Conservation (phyloP, 1,139 yeast genomes). For the Zygosaccharomyces sapae region DNA sequence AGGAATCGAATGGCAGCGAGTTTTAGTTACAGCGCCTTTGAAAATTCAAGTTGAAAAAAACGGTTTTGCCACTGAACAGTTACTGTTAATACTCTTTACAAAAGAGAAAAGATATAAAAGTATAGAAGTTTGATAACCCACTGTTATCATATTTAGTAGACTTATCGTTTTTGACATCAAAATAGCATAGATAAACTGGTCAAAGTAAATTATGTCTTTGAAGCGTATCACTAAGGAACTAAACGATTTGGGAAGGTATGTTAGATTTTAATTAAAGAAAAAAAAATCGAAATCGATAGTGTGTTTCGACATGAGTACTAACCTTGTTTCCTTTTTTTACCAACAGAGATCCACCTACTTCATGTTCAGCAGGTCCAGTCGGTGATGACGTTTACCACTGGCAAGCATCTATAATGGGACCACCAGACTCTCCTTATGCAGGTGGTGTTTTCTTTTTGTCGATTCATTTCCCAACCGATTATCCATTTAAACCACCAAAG, state of each 20-base stretch:
- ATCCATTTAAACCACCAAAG: slow-evolving; percentile 92
- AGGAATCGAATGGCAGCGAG: neutral
- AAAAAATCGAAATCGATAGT: neutral
- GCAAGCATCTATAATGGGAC: slow-evolving; percentile 98
- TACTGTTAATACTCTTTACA: neutral
- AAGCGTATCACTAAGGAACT: slow-evolving; percentile 96
- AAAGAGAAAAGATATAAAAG: neutral
- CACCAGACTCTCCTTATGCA: slow-evolving; percentile 88
- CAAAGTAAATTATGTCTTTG: slow-evolving; percentile 55
- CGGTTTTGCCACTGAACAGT: slow-evolving; percentile 11
- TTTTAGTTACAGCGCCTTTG: slow-evolving; percentile 4
- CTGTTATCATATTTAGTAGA: slow-evolving; percentile 1
- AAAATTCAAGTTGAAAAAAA: slow-evolving; percentile 2
- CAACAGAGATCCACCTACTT: slow-evolving; percentile 92
- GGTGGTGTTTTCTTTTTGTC: slow-evolving; percentile 90
- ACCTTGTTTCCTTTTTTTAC: neutral
- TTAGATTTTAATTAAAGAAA: slow-evolving; percentile 22
- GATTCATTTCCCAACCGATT: slow-evolving; percentile 91
- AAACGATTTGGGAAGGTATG: slow-evolving; percentile 89
- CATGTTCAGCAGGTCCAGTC: slow-evolving; percentile 98
- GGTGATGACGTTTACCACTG: slow-evolving; percentile 95
- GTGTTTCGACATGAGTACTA: neutral
- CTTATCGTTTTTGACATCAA: slow-evolving; percentile 1
- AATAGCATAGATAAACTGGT: neutral
- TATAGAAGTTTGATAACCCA: neutral